phyloP scores from a whole-genome alignment of 345 rosid species.

The Eucalyptus erythrocorys region DNA sequence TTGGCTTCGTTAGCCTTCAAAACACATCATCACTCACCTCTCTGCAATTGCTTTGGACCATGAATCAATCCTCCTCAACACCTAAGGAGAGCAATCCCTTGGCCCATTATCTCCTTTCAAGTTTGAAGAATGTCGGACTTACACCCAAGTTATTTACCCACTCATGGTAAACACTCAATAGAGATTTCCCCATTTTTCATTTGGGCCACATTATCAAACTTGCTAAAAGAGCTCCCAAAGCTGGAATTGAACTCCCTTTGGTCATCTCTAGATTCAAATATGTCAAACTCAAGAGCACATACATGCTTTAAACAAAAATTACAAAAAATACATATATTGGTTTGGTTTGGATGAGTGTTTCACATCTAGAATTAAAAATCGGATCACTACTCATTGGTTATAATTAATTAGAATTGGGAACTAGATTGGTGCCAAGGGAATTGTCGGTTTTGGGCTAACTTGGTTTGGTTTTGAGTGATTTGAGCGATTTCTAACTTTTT shows the following conservation, averaged over 20 bases:
- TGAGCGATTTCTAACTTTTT: accelerated
- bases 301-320: no score
- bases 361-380: accelerated
- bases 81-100: not conserved
- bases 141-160: not conserved
- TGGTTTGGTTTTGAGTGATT: no score
- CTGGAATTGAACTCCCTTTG: no score
- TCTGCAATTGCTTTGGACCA: not conserved
- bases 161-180: not conserved
- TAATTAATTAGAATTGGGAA: accelerated
- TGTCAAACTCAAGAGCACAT: no score
- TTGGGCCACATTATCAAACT: no score
- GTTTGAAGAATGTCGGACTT: not conserved
- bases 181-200: no score
- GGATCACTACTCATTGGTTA: accelerated
- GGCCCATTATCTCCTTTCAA: not conserved
- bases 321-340: no score
- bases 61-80: not conserved
- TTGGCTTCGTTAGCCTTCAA: not conserved
- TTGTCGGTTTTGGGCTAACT: accelerated
- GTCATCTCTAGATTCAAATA: no score
- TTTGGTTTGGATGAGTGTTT: accelerated
- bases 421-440: accelerated
- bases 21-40: not conserved
- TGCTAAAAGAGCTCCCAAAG: no score